These are phyloP conservation scores for Hypoxylon fragiforme DNA, from an alignment of 495 filamentous ascomycete species.

Conservation along the genomic window DNA sequence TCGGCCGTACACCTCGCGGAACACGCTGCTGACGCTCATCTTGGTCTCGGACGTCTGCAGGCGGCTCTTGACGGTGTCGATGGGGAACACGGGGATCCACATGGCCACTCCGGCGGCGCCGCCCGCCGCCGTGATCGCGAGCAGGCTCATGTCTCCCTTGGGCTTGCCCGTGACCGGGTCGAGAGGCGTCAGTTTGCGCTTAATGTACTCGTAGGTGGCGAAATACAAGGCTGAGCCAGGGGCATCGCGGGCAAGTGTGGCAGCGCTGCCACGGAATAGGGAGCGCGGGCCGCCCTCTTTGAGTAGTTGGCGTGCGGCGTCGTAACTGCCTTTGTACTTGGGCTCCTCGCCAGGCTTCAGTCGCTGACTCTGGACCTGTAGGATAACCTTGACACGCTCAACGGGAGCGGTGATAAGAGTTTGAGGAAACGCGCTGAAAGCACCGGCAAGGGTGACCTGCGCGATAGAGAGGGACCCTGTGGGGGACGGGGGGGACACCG, in stretches of 20 bases:
- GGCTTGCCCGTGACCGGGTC: conserved; percentile 74
- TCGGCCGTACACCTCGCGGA: conserved; percentile 73
- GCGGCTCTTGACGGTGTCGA: conserved; percentile 94
- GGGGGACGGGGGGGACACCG: conserved; percentile 64
- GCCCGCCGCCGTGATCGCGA: conserved; percentile 83
- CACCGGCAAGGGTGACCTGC: conserved; percentile 89
- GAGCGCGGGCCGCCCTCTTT: conserved; percentile 85
- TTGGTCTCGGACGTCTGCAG: conserved; percentile 90
- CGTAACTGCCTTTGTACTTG: conserved; percentile 83
- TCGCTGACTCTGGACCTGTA: conserved; percentile 97
- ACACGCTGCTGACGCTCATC: conserved; percentile 78
- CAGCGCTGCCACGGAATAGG: conserved; percentile 86
- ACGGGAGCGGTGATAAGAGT: conserved; percentile 97
- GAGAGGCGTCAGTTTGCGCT: conserved; percentile 81
- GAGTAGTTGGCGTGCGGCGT: conserved; percentile 96
- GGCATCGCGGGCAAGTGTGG: conserved; percentile 91
- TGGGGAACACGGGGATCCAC: conserved; percentile 98
- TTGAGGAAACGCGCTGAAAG: conserved; percentile 98
- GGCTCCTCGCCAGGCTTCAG: conserved; percentile 88
- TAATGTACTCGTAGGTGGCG: conserved; percentile 94
- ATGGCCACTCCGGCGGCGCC: conserved; percentile 93
- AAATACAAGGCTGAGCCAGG: conserved; percentile 95
- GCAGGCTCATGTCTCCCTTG: conserved; percentile 72
- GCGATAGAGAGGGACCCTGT: conserved; percentile 73
- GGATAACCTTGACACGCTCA: conserved; percentile 96